A percentile compares a stretch with the other conserved stretches of the same genome.
These are phyloP conservation scores for Sanghuangporus baumii DNA, from an alignment of 1,284 basidiomycete species.

Conservation along the genomic window DNA sequence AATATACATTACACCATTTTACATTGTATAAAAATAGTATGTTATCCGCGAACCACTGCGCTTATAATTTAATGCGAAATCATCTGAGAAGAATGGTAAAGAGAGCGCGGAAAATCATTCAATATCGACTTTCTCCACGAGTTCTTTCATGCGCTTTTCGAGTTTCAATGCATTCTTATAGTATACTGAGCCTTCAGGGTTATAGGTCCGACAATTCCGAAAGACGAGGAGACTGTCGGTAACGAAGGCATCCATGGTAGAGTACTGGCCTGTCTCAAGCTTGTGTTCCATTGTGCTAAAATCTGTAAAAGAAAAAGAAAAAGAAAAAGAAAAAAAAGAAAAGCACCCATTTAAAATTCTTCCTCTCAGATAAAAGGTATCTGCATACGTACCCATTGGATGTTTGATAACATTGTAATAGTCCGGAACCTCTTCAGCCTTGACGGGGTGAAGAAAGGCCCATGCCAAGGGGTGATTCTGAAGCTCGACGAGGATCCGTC, in stretches of 20 bases:
- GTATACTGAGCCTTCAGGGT: constrained; percentile 82
- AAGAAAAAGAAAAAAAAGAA: too few species aligned
- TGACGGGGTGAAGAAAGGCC: constrained; percentile 85
- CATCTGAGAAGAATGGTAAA: background rate
- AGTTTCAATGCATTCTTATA: constrained; percentile 82
- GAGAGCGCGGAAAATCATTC: constrained; percentile 8
- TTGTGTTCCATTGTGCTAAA: constrained; percentile 91
- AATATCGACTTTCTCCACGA: constrained; percentile 31
- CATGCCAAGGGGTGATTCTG: constrained; percentile 80
- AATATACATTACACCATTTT: background rate
- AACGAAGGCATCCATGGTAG: constrained; percentile 71
- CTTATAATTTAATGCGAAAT: background rate
- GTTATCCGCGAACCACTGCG: background rate
- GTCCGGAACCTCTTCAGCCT: constrained; percentile 78
- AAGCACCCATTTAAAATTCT: background rate
- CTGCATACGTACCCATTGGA: constrained; percentile 78
- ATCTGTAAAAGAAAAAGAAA: constrained; percentile 43
- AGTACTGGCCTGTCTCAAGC: constrained; percentile 79
- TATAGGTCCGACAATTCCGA: constrained; percentile 90
- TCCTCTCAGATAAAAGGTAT: background rate
- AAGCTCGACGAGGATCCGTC: constrained; percentile 80
- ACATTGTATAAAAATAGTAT: background rate
- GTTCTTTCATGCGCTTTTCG: constrained; percentile 63
- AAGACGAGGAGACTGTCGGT: constrained; percentile 84
- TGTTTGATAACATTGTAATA: constrained; percentile 89